Conservation (phyloP, 495 filamentous ascomycete species). For the Cudoniella acicularis region DNA sequence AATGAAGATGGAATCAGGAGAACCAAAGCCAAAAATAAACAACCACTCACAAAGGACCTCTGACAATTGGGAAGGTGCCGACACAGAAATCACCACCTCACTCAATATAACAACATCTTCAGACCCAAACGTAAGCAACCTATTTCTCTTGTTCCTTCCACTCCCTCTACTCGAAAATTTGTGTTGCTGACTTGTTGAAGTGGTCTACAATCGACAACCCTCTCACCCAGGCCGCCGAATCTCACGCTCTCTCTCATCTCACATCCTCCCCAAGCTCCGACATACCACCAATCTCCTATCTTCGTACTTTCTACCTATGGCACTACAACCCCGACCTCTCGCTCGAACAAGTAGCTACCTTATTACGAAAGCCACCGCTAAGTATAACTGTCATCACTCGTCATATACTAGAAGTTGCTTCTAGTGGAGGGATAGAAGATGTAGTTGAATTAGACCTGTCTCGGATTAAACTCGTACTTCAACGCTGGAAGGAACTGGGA, state of each 20-base stretch:
- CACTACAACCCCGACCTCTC: conserved; percentile 40
- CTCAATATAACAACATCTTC: too few relatives aligned
- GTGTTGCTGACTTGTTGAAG: not conserved
- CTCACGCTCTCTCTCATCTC: not conserved
- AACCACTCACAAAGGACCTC: too few relatives aligned
- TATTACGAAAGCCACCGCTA: conserved; percentile 55
- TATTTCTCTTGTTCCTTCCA: too few relatives aligned
- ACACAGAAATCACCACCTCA: too few relatives aligned
- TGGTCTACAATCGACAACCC: not conserved
- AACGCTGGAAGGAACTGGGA: not conserved
- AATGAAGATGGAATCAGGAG: too few relatives aligned
- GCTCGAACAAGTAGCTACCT: conserved; percentile 39
- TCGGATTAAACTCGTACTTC: not conserved
- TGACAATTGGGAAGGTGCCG: too few relatives aligned
- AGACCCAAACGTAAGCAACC: too few relatives aligned
- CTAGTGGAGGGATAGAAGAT: not conserved
- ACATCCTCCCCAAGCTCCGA: not conserved
- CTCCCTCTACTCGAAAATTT: not conserved
- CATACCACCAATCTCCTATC: conserved; percentile 24
- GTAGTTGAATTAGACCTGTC: not conserved
- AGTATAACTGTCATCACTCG: not conserved
- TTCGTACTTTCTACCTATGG: conserved; percentile 64
- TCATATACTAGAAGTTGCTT: not conserved
- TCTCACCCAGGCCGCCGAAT: not conserved
- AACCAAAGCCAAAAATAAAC: too few relatives aligned